A percentile compares a stretch with the other conserved stretches of the same genome.
phyloP scores from a whole-genome alignment of 1,284 basidiomycete genomes.

The Microstroma glucosiphilum region DNA sequence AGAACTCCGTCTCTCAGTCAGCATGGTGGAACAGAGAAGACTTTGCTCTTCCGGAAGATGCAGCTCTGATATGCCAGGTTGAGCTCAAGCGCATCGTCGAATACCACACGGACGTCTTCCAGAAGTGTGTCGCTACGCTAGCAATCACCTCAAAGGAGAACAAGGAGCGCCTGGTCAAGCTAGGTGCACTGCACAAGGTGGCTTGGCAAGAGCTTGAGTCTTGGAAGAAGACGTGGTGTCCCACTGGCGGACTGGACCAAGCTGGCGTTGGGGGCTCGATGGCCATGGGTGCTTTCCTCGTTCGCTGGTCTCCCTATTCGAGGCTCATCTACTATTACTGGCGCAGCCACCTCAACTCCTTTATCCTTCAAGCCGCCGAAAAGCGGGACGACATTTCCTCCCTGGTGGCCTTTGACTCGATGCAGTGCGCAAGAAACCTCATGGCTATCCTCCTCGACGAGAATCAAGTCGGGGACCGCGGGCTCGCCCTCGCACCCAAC shows the following conservation, averaged over 20 bases:
- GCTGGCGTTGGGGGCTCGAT: background rate
- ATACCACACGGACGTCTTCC: conserved; percentile 31
- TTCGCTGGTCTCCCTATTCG: conserved; percentile 33
- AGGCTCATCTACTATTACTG: conserved; percentile 37
- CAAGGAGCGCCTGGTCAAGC: background rate
- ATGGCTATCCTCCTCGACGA: conserved; percentile 36
- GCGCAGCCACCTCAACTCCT: conserved; percentile 33
- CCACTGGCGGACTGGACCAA: conserved; percentile 11
- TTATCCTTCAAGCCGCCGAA: conserved; percentile 33
- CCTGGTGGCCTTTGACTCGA: conserved; percentile 32
- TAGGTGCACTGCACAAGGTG: background rate
- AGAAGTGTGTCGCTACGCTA: conserved; percentile 18
- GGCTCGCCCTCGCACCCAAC: conserved; percentile 33
- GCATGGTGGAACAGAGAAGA: conserved; percentile 39
- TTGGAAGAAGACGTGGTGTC: conserved; percentile 42
- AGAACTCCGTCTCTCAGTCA: conserved; percentile 30
- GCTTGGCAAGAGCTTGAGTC: conserved; percentile 28
- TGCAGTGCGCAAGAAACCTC: conserved; percentile 29
- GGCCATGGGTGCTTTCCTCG: conserved; percentile 20
- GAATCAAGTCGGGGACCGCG: conserved; percentile 16
- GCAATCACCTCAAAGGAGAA: background rate
- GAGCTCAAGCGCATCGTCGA: conserved; percentile 31
- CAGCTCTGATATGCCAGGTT: conserved; percentile 34
- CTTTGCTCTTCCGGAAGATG: conserved; percentile 37
- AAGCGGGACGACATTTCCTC: background rate